Base-by-base conservation (phyloP, 179 eudicot species). In the Corrigiola litoralis region DNA sequence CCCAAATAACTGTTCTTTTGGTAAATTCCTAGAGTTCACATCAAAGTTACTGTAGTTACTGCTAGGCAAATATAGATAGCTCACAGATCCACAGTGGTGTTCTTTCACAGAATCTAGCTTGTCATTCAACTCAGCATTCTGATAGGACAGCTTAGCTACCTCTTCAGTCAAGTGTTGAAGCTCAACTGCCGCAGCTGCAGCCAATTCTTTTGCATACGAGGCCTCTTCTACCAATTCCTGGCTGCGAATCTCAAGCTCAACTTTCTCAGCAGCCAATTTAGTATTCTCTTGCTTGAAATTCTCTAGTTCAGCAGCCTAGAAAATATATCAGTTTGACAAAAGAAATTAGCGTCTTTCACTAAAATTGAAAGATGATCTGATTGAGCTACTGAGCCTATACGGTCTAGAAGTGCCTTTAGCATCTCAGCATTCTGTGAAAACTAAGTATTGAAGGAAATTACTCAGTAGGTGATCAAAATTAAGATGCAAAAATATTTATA, bases 101-200 rank as follows among this genome's bases (percentile, higher is more conserved):
- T 70, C 69, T 70, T 63, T 63, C n/a, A 46, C 52, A 32, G 74
- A 62, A 45, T 28, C 38, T 7, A 70, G 74, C 33, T 70, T 63
- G 45, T 5, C 50, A 55, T 54, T 54, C 58, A 70, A 55, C 24
- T 70, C 66, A 46, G 69, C 57, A 70, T 70, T 70, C 63, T 63
- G 74, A 45, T 45, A 45, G n/a, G 74, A 70, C 49, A 70, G 20
- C 41, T 42, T 63, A 34, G 74, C 55, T 24, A 70, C 63, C 46
- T 70, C 74, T 34, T 63, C 74, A 11, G 74, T 70, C 56, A 70
- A 46, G 59, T 63, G 66, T 63, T 54, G 68, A 36, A 70, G 74
- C 55, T 70, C 74, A 63, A 63, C 49, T 54, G 74, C 74, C 12
- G 74, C 74, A 55, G 74, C 74, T 54, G 63, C 68, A 34, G 74